A percentile compares a stretch with the other conserved stretches of the same genome.
Conservation (phyloP, 2,329 filamentous ascomycete genomes). For the Colletotrichum zoysiae region DNA sequence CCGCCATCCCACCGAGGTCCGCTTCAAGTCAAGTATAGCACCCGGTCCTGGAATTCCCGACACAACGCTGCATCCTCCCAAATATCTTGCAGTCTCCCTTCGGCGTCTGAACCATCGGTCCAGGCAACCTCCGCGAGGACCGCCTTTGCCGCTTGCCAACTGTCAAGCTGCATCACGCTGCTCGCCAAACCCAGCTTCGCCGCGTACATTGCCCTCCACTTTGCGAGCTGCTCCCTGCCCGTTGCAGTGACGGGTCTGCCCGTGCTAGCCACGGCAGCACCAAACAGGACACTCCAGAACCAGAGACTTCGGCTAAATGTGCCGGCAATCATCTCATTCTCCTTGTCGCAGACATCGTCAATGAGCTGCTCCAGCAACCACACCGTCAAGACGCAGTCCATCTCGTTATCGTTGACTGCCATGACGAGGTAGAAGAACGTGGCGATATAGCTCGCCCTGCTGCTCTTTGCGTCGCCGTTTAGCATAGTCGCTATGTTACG, state of each 20-base stretch:
- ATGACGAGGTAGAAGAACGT: conserved; percentile 62
- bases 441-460: conserved; percentile 60
- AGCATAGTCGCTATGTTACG: conserved; percentile 52
- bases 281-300: conserved; percentile 62
- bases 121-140: conserved; percentile 55
- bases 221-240: conserved; percentile 54
- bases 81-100: conserved; percentile 54
- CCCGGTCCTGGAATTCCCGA: neutral
- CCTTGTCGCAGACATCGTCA: conserved; percentile 57
- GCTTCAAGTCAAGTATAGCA: neutral
- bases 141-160: conserved; percentile 55
- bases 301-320: conserved; percentile 58
- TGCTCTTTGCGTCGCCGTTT: conserved; percentile 53
- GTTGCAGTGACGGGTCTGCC: conserved; percentile 51
- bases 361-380: conserved; percentile 61
- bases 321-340: conserved; percentile 55
- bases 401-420: conserved; percentile 56
- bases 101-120: conserved; percentile 56
- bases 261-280: conserved; percentile 56
- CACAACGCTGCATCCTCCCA: conserved; percentile 56
- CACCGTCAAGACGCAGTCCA: conserved; percentile 59
- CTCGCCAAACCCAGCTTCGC: conserved; percentile 57
- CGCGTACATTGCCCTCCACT: conserved; percentile 54
- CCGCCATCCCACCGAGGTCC: neutral
- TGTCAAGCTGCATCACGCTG: conserved; percentile 52